These are phyloP conservation scores for Hortiboletus campestris DNA, from an alignment of 768 basidiomycete genomes.

Conservation along the genomic window DNA sequence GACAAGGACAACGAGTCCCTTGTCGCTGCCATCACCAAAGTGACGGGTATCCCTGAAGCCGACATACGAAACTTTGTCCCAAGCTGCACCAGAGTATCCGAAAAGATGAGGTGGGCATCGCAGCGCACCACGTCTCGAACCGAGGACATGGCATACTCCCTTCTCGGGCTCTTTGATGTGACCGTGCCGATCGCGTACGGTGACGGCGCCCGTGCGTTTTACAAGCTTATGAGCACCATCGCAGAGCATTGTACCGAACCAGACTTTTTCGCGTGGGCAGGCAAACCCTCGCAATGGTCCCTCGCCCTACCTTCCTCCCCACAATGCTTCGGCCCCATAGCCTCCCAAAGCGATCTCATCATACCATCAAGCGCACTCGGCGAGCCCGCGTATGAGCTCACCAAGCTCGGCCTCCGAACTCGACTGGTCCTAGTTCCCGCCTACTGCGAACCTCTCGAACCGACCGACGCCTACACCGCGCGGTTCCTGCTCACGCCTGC, in stretches of 20 bases:
- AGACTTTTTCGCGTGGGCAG: constrained; percentile 23
- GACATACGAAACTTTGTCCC: constrained; percentile 24
- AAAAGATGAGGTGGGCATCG: constrained; percentile 28
- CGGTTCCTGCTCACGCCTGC: constrained; percentile 21
- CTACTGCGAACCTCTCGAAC: constrained; percentile 21
- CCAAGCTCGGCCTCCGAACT: constrained; percentile 21
- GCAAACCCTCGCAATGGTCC: constrained; percentile 25
- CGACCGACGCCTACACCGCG: constrained; percentile 8
- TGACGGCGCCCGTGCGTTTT: constrained; percentile 22
- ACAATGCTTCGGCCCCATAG: constrained; percentile 14
- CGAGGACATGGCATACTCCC: constrained; percentile 26
- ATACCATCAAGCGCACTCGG: constrained; percentile 12
- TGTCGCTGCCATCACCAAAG: constrained; percentile 14
- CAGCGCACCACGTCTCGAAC: constrained; percentile 20
- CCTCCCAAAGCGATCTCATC: constrained; percentile 9
- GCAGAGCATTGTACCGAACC: constrained; percentile 17
- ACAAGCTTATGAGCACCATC: constrained; percentile 20
- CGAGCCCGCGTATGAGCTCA: constrained; percentile 23
- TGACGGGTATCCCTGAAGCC: constrained; percentile 20
- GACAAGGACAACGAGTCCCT: constrained; percentile 23
- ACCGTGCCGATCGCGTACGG: constrained; percentile 24
- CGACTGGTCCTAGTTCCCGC: constrained; percentile 20
- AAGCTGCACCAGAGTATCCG: constrained; percentile 15
- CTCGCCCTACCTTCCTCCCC: constrained; percentile 24
- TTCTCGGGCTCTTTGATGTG: constrained; percentile 24